phyloP scores from a whole-genome alignment of 2,329 filamentous ascomycete genomes.

The Aphanocladium album region DNA sequence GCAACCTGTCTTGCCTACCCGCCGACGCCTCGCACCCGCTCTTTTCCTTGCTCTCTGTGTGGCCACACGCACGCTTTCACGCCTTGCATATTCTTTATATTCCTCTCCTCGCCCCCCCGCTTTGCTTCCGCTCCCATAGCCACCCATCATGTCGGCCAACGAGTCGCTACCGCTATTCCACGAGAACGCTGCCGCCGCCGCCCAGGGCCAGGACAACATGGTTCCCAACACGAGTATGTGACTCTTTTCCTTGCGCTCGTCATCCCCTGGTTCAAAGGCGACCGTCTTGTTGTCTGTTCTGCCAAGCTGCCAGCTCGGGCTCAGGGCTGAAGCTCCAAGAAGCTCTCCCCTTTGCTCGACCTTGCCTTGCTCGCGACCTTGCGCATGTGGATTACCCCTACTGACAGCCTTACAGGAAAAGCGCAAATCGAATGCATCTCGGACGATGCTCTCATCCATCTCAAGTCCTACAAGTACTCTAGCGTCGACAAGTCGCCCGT shows the following conservation, averaged over 20 bases:
- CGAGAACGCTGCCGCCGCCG: constrained; percentile 2
- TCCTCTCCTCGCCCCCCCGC: constrained; percentile 7
- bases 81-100: constrained; percentile 7
- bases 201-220: constrained; percentile 7
- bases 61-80: background rate
- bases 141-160: constrained; percentile 12
- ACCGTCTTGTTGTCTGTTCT: background rate
- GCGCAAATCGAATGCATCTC: constrained; percentile 71
- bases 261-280: background rate
- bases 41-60: background rate
- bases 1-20: constrained; percentile 1
- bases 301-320: background rate
- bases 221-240: constrained; percentile 13
- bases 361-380: background rate
- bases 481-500: constrained; percentile 93
- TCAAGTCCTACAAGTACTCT: constrained; percentile 96
- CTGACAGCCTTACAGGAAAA: constrained; percentile 26
- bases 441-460: constrained; percentile 82
- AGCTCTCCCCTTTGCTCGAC: background rate
- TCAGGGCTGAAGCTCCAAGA: background rate
- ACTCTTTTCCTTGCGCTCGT: background rate
- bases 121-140: background rate
- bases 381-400: background rate
- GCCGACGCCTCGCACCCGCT: constrained; percentile 7
- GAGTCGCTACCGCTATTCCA: constrained; percentile 11